Percentiles rank a stretch among this genome's conserved stretches.
phyloP scores from a whole-genome alignment of 2,329 filamentous ascomycete species.

The Aureobasidium namibiae region DNA sequence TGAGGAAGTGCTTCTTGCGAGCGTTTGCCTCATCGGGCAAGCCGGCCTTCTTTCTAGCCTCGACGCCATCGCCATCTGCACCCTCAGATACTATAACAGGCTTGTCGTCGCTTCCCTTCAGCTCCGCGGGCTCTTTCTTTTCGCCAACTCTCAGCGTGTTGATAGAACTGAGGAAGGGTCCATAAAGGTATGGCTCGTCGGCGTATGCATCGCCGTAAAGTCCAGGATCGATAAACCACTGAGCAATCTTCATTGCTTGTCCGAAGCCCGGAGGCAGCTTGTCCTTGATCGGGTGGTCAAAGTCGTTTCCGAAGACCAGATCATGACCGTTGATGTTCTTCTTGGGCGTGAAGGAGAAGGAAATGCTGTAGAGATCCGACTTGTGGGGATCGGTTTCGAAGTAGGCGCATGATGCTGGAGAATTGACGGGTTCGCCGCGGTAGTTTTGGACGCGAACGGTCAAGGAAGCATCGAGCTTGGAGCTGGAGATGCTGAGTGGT shows the following conservation, averaged over 20 bases:
- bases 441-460: slow-evolving; percentile 66
- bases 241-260: slow-evolving; percentile 75
- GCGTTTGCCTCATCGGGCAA: slow-evolving; percentile 34
- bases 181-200: slow-evolving; percentile 79
- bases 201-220: slow-evolving; percentile 85
- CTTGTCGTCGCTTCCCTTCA: slow-evolving; percentile 41
- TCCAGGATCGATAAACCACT: slow-evolving; percentile 85
- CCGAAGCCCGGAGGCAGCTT: slow-evolving; percentile 78
- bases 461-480: slow-evolving; percentile 58
- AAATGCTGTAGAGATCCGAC: slow-evolving; percentile 77
- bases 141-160: slow-evolving; percentile 65
- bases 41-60: slow-evolving; percentile 30
- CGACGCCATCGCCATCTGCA: slow-evolving; percentile 36
- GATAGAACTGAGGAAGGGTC: slow-evolving; percentile 70
- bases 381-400: slow-evolving; percentile 64
- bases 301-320: slow-evolving; percentile 91
- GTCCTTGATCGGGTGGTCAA: slow-evolving; percentile 82
- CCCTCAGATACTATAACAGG: slow-evolving; percentile 48
- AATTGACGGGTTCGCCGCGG: slow-evolving; percentile 59
- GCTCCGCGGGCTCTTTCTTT: slow-evolving; percentile 27
- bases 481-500: slow-evolving; percentile 54
- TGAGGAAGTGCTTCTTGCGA: slow-evolving; percentile 55
- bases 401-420: slow-evolving; percentile 65
- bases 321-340: slow-evolving; percentile 56
- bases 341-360: slow-evolving; percentile 70